These are phyloP conservation scores for Trametes versicolor DNA, from an alignment of 1,284 basidiomycete genomes.

Conservation along the genomic window DNA sequence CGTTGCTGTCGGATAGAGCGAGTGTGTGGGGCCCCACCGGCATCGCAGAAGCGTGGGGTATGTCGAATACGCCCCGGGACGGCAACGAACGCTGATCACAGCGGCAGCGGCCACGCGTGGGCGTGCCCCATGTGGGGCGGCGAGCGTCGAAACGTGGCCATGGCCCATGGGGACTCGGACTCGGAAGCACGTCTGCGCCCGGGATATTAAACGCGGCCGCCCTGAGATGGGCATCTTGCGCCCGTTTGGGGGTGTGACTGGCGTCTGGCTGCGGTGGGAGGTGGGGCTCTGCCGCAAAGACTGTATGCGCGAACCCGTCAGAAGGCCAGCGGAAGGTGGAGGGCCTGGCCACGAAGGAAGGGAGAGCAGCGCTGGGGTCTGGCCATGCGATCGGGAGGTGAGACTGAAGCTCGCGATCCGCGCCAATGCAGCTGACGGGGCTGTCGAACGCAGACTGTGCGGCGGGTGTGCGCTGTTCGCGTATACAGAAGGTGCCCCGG, in stretches of 20 bases:
- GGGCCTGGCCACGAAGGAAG: neutral
- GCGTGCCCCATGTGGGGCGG: slow-evolving; percentile 1
- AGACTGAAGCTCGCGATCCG: slow-evolving; percentile 3
- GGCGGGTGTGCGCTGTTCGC: neutral
- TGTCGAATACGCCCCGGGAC: too few relatives aligned
- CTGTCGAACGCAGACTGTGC: neutral
- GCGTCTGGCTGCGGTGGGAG: neutral
- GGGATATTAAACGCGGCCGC: slow-evolving; percentile 19
- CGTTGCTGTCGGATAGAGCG: too few relatives aligned
- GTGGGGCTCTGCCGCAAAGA: neutral
- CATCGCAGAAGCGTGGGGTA: slow-evolving; percentile 1
- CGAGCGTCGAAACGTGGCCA: neutral
- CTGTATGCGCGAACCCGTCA: neutral
- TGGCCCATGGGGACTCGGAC: neutral
- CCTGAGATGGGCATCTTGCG: slow-evolving; percentile 12
- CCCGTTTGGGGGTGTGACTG: neutral
- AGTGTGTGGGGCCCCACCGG: slow-evolving; percentile 4
- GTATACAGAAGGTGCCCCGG: neutral
- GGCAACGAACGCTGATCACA: neutral
- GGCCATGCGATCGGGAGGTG: neutral
- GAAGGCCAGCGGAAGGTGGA: too few relatives aligned
- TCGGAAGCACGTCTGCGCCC: neutral
- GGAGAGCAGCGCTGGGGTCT: neutral
- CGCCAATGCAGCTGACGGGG: neutral
- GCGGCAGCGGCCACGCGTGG: neutral